A percentile compares a stretch with the other conserved stretches of the same genome.
Evolutionary conservation across 495 filamentous ascomycete species (phyloP).

Genomic region (Neurospora terricola): DNA sequence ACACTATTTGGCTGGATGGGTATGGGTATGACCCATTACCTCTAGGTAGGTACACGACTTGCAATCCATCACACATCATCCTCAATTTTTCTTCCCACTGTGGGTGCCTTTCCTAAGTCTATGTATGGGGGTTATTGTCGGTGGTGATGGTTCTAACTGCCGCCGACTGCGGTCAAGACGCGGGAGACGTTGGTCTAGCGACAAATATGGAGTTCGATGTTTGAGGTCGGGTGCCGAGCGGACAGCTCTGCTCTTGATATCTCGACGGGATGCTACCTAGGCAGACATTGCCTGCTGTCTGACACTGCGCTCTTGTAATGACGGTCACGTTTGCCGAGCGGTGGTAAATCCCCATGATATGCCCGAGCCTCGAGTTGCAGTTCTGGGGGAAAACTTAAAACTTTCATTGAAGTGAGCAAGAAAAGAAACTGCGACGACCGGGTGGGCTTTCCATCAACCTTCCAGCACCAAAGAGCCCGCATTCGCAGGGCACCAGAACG

Average conservation of each 20-base stretch:
- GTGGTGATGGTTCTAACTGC: not conserved
- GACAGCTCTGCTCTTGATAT: not conserved
- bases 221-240: not conserved
- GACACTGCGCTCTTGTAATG: not conserved
- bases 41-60: not conserved
- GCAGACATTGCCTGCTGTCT: not conserved
- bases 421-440: not conserved
- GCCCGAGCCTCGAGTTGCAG: not conserved
- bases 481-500: not conserved
- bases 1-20: not conserved
- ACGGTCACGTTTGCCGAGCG: not conserved
- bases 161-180: not conserved
- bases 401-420: not conserved
- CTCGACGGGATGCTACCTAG: not conserved
- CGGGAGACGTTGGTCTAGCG: not conserved
- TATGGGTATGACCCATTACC: not conserved
- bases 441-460: constrained; percentile 6
- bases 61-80: not conserved
- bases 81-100: not conserved
- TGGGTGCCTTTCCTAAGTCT: not conserved
- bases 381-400: not conserved
- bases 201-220: not conserved
- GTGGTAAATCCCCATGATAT: not conserved
- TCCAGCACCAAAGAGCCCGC: constrained; percentile 2
- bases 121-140: not conserved